Conservation (phyloP, 169 alveolate genomes). For the Miamiensis avidus region DNA sequence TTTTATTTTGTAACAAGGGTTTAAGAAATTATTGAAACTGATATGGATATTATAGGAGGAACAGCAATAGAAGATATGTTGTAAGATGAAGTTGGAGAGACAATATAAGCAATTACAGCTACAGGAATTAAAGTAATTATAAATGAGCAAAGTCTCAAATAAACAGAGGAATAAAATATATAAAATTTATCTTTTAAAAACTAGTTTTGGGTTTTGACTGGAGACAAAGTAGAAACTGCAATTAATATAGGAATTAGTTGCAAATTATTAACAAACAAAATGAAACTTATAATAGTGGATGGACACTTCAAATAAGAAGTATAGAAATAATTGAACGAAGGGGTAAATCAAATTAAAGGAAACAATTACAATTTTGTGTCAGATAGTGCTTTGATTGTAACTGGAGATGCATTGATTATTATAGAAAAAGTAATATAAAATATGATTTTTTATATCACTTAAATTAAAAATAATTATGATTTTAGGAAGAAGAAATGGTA, state of each 20-base stretch:
- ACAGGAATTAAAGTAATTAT: constrained; percentile 90
- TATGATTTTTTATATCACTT: no score
- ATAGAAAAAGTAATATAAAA: no score
- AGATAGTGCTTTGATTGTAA: not conserved
- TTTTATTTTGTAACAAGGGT: not conserved
- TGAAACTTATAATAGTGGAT: no score
- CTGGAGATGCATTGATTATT: not conserved
- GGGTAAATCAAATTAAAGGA: not conserved
- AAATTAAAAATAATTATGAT: no score
- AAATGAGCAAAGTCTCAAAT: not conserved
- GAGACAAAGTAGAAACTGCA: constrained; percentile 84
- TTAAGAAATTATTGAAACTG: constrained; percentile 83
- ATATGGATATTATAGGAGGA: constrained; percentile 89
- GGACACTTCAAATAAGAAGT: not conserved
- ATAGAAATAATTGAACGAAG: no score
- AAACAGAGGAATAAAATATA: not conserved
- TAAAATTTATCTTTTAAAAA: constrained; percentile 2
- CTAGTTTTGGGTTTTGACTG: constrained; percentile 87
- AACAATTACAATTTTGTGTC: not conserved
- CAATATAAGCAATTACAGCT: constrained; percentile 88
- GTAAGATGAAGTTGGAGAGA: constrained; percentile 94
- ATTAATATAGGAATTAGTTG: constrained; percentile 52
- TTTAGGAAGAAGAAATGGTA: constrained; percentile 10
- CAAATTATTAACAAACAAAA: not conserved
- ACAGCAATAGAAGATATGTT: constrained; percentile 96